Conservation (phyloP, 805 yeast species). For the Pichia gijzeniarum region DNA sequence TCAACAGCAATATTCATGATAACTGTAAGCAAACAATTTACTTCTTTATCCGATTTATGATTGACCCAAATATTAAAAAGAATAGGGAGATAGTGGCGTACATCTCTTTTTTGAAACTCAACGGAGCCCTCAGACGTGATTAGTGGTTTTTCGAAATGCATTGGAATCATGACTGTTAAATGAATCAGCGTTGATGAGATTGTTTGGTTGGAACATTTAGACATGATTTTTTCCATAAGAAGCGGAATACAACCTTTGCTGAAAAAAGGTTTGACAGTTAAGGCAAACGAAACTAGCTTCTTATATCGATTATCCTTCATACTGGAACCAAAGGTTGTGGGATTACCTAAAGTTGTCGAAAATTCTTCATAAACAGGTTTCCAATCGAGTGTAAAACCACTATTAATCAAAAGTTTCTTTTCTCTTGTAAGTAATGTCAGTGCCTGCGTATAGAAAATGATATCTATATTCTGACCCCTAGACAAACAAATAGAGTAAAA, state of each 20-base stretch:
- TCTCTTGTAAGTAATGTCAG: slow-evolving; percentile 54
- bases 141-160: slow-evolving; percentile 27
- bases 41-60: slow-evolving; percentile 46
- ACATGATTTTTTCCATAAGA: slow-evolving; percentile 45
- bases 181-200: slow-evolving; percentile 46
- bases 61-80: slow-evolving; percentile 70
- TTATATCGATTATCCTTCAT: slow-evolving; percentile 45
- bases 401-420: slow-evolving; percentile 32
- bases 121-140: slow-evolving; percentile 13
- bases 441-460: slow-evolving; percentile 54
- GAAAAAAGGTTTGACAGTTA: slow-evolving; percentile 50
- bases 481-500: slow-evolving; percentile 67
- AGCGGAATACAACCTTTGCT: slow-evolving; percentile 40
- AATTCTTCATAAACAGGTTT: slow-evolving; percentile 35
- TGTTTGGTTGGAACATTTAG: slow-evolving; percentile 48
- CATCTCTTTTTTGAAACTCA: slow-evolving; percentile 23
- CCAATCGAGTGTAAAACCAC: slow-evolving; percentile 48
- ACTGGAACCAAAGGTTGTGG: slow-evolving; percentile 42
- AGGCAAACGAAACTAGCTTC: slow-evolving; percentile 45
- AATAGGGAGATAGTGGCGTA: slow-evolving; percentile 51
- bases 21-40: slow-evolving; percentile 52
- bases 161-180: slow-evolving; percentile 50
- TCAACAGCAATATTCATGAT: slow-evolving; percentile 55
- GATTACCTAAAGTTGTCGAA: slow-evolving; percentile 35
- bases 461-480: slow-evolving; percentile 61